phyloP scores from a whole-genome alignment of 2,329 filamentous ascomycete genomes.

The Clarireedia monteithiana region DNA sequence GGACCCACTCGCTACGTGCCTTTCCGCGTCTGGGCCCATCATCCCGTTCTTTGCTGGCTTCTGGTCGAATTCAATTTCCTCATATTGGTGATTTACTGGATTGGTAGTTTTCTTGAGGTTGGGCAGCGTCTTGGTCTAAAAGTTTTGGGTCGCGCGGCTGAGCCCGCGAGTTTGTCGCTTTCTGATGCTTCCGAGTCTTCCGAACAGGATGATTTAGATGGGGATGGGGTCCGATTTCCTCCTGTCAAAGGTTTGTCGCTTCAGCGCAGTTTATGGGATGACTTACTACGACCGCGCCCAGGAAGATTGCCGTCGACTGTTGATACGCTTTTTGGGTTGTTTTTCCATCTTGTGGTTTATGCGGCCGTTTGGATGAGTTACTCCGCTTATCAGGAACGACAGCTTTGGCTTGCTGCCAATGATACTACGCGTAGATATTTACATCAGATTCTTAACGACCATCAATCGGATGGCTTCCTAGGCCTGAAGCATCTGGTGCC shows the following conservation, averaged over 20 bases:
- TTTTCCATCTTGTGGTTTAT: not conserved
- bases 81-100: not conserved
- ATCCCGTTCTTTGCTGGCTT: slow-evolving; percentile 5
- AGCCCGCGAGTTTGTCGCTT: too few species aligned
- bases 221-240: not conserved
- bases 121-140: not conserved
- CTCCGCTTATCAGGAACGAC: not conserved
- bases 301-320: not conserved
- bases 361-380: not conserved
- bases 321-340: not conserved
- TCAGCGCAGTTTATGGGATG: not conserved
- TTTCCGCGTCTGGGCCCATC: slow-evolving; percentile 4
- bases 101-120: not conserved
- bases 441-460: not conserved
- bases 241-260: not conserved
- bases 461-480: not conserved
- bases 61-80: slow-evolving; percentile 10
- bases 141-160: not conserved
- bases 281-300: not conserved
- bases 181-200: not conserved
- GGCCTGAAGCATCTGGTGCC: not conserved
- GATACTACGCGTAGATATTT: slow-evolving; percentile 4
- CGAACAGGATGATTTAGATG: not conserved
- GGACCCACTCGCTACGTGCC: slow-evolving; percentile 1
- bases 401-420: slow-evolving; percentile 5